Evolutionary conservation across 2,329 filamentous ascomycete genomes (phyloP), one percentile per base, ranked within the genome.

Genomic region (Colletotrichum tofieldiae): DNA sequence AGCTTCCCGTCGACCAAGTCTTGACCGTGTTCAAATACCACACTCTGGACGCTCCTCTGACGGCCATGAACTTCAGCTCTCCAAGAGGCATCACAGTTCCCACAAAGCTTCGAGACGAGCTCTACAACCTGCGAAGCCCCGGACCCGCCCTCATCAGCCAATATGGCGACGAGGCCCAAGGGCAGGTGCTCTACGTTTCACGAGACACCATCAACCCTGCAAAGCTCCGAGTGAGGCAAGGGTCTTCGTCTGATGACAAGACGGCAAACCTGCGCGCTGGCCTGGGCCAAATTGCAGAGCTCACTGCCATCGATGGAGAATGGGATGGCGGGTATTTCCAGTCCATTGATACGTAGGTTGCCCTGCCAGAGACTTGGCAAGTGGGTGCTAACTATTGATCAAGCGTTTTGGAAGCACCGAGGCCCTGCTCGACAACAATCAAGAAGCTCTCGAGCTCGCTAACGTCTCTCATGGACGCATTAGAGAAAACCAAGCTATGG

Each of bases 11-110:
- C 18, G 78, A 80, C 73, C 81, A 82, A 76, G 77, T 84, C 60
- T 73, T 76, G 73, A 83, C 79, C 41, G 80, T 84, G 61, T 76
- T 84, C 43, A 77, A 79, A 65, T 84, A 84, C 61, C 76, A 77
- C 54, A 69, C 74, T 55, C 45, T 77, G 41, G 72, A 67, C 8
- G 75, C 75, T 12, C 39, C 60, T 18, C 23, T 77, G 26, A 73
- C 68, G 14, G 52, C 61, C 14, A 20, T 41, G 9, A 73, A 76
- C 37, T 75, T 77, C 65, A 75, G 67, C 29, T 23, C 45, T 8
- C 12, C 71, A 1, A 63, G 56, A 32, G 75, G 76, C 5, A 49
- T 77, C 37, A 75, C 73, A 12, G 71, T 75, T 2, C 76, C 76
- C 20, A 77, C 73, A 2, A 60, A 77, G 49, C 71, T 77, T 49